Conservation (phyloP, 495 filamentous ascomycete genomes). For the Schizothecium vesticola region DNA sequence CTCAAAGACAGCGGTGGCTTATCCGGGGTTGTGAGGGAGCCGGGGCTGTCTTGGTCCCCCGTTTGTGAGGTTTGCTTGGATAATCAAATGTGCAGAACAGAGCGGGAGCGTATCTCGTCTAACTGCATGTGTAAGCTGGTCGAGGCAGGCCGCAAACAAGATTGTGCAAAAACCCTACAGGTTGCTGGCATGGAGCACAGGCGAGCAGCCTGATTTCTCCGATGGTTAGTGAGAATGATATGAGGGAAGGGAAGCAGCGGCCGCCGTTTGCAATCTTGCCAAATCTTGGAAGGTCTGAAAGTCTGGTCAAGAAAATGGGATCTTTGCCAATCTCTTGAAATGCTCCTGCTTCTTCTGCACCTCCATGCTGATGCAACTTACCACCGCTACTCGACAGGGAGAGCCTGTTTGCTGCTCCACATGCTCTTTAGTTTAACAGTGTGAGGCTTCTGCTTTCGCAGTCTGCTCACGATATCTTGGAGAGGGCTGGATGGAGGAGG, state of each 20-base stretch:
- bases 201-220: background rate
- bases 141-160: background rate
- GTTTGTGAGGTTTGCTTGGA: background rate
- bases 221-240: background rate
- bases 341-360: background rate
- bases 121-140: background rate
- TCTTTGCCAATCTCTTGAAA: background rate
- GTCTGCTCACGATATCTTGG: background rate
- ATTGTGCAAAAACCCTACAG: background rate
- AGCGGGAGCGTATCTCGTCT: background rate
- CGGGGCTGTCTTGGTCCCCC: slow-evolving; percentile 3
- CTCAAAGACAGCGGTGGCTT: slow-evolving; percentile 1
- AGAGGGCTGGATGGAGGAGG: background rate
- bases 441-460: background rate
- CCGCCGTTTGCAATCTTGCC: background rate
- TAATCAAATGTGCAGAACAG: background rate
- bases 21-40: background rate
- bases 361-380: background rate
- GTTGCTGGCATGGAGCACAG: background rate
- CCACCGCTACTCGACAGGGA: background rate
- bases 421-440: background rate
- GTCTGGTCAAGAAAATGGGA: background rate
- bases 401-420: background rate
- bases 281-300: background rate
- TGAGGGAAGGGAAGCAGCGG: background rate